Conservation (phyloP, 108 stramenopile genomes). For the Halocafeteria seosinensis region DNA sequence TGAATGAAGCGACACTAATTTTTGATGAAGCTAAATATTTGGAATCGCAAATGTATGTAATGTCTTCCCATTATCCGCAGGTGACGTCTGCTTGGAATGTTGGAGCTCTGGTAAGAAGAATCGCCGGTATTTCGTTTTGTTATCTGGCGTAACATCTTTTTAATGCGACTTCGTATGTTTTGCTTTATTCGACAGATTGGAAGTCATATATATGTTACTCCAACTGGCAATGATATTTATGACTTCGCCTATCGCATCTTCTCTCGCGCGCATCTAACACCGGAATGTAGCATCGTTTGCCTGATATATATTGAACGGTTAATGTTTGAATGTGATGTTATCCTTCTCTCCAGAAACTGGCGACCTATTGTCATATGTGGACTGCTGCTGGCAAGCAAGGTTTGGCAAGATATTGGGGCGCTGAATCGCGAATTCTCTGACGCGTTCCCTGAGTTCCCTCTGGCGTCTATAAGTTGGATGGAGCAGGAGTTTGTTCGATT, state of each 20-base stretch:
- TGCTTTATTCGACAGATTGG: too few species aligned
- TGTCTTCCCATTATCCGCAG: too few species aligned
- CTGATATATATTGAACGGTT: constrained; percentile 91
- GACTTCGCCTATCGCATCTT: constrained; percentile 43
- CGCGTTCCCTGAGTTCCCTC: constrained; percentile 80
- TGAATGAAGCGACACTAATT: too few species aligned
- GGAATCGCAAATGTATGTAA: too few species aligned
- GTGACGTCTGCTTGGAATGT: too few species aligned
- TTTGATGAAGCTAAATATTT: too few species aligned
- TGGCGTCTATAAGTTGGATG: constrained; percentile 67
- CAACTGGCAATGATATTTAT: constrained; percentile 22
- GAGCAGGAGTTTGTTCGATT: constrained; percentile 63
- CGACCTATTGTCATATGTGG: constrained; percentile 83
- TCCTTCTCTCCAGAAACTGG: constrained; percentile 73
- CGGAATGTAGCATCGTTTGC: constrained; percentile 90
- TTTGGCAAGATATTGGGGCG: constrained; percentile 89
- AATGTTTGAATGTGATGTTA: constrained; percentile 73
- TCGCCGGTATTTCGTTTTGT: too few species aligned
- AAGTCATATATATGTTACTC: too few species aligned
- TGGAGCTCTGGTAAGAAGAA: too few species aligned
- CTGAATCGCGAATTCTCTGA: constrained; percentile 94
- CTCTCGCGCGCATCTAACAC: constrained; percentile 66
- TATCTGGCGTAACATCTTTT: too few species aligned
- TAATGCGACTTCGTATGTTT: too few species aligned
- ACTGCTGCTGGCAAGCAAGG: constrained; percentile 85